These are phyloP conservation scores for Eruca vesicaria DNA, from an alignment of 441 rosid genomes.

Conservation along the genomic window DNA sequence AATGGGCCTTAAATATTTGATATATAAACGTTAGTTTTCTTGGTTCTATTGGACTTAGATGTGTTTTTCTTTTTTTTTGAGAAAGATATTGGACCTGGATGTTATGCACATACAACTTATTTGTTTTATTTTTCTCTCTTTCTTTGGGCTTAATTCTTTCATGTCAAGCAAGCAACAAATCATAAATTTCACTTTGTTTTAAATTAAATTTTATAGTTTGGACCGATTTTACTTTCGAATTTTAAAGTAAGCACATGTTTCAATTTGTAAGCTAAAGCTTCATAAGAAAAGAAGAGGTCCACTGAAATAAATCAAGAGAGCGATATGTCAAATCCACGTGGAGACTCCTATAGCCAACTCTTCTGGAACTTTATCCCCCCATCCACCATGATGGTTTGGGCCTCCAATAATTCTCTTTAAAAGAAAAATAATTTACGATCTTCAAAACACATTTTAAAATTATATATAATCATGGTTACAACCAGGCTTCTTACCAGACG, in stretches of 20 bases:
- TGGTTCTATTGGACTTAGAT: background rate
- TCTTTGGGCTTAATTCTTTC: slow-evolving; percentile 1
- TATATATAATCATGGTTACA: background rate
- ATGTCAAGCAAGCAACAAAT: background rate
- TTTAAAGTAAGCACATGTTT: background rate
- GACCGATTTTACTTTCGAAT: background rate
- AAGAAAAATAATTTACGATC: background rate
- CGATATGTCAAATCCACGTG: slow-evolving; percentile 27
- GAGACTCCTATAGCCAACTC: slow-evolving; percentile 10
- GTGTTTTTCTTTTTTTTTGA: background rate
- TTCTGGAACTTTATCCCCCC: slow-evolving; percentile 15
- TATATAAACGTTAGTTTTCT: background rate
- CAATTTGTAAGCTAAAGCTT: background rate
- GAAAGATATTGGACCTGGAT: background rate
- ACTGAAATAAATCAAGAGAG: slow-evolving; percentile 15
- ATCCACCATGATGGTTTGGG: slow-evolving; percentile 25
- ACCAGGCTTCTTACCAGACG: background rate
- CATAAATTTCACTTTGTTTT: background rate
- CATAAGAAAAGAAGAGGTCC: background rate
- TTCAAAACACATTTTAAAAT: background rate
- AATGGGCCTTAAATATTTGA: background rate
- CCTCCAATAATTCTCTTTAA: slow-evolving; percentile 1
- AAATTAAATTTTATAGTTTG: background rate
- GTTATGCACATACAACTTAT: background rate
- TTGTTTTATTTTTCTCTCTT: background rate